Percentiles rank a stretch among this genome's conserved stretches.
Evolutionary conservation across 2,329 filamentous ascomycete species (phyloP).

Genomic region (Paecilomyces sp.): DNA sequence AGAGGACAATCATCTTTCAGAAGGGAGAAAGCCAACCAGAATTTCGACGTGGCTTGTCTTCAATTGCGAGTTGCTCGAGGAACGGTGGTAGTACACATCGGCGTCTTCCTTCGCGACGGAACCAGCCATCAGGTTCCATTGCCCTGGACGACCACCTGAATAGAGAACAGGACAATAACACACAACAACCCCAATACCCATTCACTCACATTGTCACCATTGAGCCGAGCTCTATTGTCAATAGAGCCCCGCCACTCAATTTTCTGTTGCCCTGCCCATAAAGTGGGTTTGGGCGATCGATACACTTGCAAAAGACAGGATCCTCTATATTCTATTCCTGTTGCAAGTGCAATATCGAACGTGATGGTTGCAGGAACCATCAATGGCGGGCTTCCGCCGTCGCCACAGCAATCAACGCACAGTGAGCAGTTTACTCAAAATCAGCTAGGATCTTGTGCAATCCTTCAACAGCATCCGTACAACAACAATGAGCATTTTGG

Average conservation of each 20-base stretch:
- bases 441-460: conserved; percentile 7
- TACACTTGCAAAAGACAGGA: neutral
- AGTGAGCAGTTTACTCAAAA: conserved; percentile 12
- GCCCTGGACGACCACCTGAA: neutral
- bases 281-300: neutral
- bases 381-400: conserved; percentile 16
- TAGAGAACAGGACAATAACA: neutral
- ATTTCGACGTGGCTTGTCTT: neutral
- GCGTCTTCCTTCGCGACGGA: neutral
- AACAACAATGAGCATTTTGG: conserved; percentile 3
- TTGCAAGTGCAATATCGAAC: neutral
- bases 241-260: neutral
- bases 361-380: conserved; percentile 6
- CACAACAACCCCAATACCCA: neutral
- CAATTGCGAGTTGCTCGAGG: neutral
- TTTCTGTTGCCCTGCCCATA: neutral
- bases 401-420: conserved; percentile 22
- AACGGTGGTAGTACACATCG: neutral
- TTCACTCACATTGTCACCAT: neutral
- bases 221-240: neutral
- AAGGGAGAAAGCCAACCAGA: neutral
- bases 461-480: conserved; percentile 10
- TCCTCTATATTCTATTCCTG: neutral
- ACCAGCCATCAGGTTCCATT: neutral
- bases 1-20: neutral